Percentiles rank a stretch among this genome's conserved stretches.
Conservation (phyloP, 768 basidiomycete species). For the Pleurotus salmoneostramineus region DNA sequence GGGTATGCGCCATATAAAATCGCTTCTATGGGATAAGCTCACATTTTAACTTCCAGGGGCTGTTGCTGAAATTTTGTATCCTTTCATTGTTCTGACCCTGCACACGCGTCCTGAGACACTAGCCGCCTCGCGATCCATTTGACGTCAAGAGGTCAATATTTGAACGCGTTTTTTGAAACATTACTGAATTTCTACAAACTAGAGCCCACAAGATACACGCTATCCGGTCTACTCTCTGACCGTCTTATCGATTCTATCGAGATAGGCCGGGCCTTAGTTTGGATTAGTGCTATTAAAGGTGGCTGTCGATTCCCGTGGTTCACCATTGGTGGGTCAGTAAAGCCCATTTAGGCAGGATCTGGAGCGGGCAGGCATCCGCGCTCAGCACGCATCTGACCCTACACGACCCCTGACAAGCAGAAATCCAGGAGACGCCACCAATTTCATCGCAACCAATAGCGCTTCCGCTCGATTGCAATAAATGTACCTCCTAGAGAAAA, state of each 20-base stretch:
- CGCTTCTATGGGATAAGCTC: too few species aligned
- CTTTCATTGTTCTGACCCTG: background rate
- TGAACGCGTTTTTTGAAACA: too few species aligned
- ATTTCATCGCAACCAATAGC: background rate
- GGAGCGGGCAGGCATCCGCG: background rate
- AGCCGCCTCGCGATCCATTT: background rate
- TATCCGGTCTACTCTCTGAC: background rate
- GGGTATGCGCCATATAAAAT: too few species aligned
- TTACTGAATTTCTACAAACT: background rate
- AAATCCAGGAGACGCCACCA: background rate
- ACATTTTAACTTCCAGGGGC: too few species aligned
- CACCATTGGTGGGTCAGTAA: constrained; percentile 4
- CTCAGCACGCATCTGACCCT: constrained; percentile 1
- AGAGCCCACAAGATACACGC: background rate
- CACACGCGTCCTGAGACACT: background rate
- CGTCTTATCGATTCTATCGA: background rate
- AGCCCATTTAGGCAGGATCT: background rate
- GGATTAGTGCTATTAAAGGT: background rate
- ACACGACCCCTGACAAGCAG: background rate
- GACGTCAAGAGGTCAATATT: background rate
- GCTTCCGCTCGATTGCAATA: background rate
- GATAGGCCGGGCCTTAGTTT: background rate
- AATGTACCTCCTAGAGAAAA: background rate
- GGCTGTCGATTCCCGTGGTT: background rate
- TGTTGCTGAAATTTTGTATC: background rate